These are phyloP conservation scores for Raddia distichophylla DNA, from an alignment of 176 grass and related monocot species.

Conservation along the genomic window DNA sequence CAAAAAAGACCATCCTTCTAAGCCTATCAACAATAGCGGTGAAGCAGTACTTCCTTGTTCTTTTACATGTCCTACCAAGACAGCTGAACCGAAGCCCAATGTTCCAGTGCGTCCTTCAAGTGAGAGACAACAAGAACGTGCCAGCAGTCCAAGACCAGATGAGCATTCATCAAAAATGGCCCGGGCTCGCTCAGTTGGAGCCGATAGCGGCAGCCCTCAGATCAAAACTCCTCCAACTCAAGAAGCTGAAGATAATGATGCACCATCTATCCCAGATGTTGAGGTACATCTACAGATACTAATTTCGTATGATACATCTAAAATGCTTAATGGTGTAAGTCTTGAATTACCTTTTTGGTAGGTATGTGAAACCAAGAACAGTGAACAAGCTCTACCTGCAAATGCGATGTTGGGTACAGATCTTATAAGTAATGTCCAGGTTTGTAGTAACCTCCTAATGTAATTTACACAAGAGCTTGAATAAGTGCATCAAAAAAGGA, in stretches of 20 bases:
- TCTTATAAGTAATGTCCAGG: slow-evolving; percentile 78
- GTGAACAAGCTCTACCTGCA: slow-evolving; percentile 40
- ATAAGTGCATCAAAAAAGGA: background rate
- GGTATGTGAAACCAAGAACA: slow-evolving; percentile 52
- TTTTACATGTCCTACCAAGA: slow-evolving; percentile 40
- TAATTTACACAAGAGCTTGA: slow-evolving; percentile 1
- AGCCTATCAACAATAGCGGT: background rate
- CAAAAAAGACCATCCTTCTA: slow-evolving; percentile 29
- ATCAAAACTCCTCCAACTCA: slow-evolving; percentile 35
- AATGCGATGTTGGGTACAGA: slow-evolving; percentile 42
- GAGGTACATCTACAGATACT: slow-evolving; percentile 47
- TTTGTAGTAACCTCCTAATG: slow-evolving; percentile 34
- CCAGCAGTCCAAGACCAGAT: slow-evolving; percentile 36
- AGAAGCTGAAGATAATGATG: slow-evolving; percentile 42
- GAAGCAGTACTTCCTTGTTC: slow-evolving; percentile 28
- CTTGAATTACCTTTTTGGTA: slow-evolving; percentile 30
- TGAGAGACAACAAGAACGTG: slow-evolving; percentile 44
- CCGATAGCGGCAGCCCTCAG: slow-evolving; percentile 32
- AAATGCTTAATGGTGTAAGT: slow-evolving; percentile 12
- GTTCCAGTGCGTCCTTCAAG: slow-evolving; percentile 46
- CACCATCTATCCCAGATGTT: slow-evolving; percentile 32
- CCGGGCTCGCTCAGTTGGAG: slow-evolving; percentile 51
- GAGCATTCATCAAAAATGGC: slow-evolving; percentile 31
- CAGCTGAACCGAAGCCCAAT: slow-evolving; percentile 36
- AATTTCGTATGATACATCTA: slow-evolving; percentile 28